Evolutionary conservation across 495 filamentous ascomycete genomes (phyloP).

Genomic region (Daldinia caldariorum): DNA sequence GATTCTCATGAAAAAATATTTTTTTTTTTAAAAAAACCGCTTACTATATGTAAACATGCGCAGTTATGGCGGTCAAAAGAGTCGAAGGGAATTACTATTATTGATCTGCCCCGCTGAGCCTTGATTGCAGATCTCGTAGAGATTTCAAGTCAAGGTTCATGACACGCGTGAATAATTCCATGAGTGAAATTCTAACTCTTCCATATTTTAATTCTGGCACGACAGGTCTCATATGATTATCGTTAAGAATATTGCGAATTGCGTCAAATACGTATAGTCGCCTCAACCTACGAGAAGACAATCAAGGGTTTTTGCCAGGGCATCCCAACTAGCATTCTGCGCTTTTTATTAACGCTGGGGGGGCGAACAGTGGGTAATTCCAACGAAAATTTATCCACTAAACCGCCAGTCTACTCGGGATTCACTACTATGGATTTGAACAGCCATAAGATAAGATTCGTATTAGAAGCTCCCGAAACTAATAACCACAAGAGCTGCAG

Average conservation of each 20-base stretch:
- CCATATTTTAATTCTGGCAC: too few relatives aligned
- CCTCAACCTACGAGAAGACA: neutral
- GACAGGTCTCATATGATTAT: too few relatives aligned
- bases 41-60: neutral
- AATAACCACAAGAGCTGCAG: neutral
- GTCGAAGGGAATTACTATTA: neutral
- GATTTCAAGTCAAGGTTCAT: neutral
- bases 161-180: too few relatives aligned
- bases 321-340: neutral
- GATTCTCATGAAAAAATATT: too few relatives aligned
- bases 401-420: neutral
- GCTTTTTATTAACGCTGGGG: neutral
- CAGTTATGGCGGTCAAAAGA: neutral
- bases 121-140: neutral
- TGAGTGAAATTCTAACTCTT: too few relatives aligned
- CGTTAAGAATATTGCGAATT: too few relatives aligned
- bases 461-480: neutral
- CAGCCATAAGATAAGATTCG: neutral
- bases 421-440: neutral
- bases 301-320: neutral
- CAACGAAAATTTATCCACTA: neutral
- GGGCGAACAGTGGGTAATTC: neutral
- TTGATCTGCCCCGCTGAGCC: neutral
- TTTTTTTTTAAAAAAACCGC: too few relatives aligned
- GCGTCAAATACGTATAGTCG: neutral